Evolutionary conservation across 805 yeast species (phyloP), one percentile per base, ranked within the genome.

Genomic region (Phaffomyces opuntiae): DNA sequence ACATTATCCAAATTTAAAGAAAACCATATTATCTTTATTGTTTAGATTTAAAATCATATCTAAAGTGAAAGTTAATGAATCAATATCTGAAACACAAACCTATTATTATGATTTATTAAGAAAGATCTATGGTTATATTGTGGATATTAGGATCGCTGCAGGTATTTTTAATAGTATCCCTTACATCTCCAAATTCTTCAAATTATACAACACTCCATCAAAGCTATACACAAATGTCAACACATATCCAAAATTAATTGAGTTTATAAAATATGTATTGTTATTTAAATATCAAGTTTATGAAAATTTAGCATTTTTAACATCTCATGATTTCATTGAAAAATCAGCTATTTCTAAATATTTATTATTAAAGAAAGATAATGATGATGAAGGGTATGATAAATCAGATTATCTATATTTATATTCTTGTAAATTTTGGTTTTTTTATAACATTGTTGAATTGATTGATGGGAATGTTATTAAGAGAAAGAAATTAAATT

Each of bases 371-470:
- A 47, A 44, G 19, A 21, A 38, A 17, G 48, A 52, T 32, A 36
- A 36, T 36, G 45, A 40, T 7, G 49, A 50, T 33, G 26, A 41
- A 25, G 25, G 27, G 3, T 34, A 48, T 7, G 36, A 45, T 8
- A 31, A 38, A 9, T 53, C 56, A n/a, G 56, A 53, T 44, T 53
- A 51, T 45, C 41, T 47, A 13, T 53, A 53, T 27, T 42, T 45
- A 3, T 51, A 51, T 36, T 53, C 56, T 7, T 53, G 56, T 39
- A 42, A 45, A 33, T 43, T 46, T 24, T 53, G 56, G 56, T 42
- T 46, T 14, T 25, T 38, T 19, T 44, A 25, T 13, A 49, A 45
- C 36, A 7, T 45, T 3, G 35, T 52, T 9, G 36, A 40, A 14
- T 19, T 45, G 1, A 17, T 41, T 21, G 54, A 52, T 34, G 24